phyloP scores from a whole-genome alignment of 2,329 filamentous ascomycete species.

The Paradendryphiella salina region DNA sequence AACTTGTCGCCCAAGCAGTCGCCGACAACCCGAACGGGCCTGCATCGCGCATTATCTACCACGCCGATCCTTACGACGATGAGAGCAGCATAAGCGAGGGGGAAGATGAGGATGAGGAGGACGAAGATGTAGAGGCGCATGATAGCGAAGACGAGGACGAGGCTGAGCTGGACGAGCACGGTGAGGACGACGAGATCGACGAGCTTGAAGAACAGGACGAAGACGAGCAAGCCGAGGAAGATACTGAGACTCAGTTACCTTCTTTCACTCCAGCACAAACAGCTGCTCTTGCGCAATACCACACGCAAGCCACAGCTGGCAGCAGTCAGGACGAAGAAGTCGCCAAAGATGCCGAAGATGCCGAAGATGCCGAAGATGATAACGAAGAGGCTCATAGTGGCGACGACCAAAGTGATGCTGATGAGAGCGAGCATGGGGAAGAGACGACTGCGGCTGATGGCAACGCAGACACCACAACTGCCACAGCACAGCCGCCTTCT shows the following conservation, averaged over 20 bases:
- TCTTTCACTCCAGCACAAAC: too few species aligned
- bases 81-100: constrained; percentile 9
- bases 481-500: constrained; percentile 5
- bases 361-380: background rate
- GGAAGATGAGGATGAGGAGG: constrained; percentile 10
- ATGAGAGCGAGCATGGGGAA: constrained; percentile 4
- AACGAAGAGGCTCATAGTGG: background rate
- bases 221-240: background rate
- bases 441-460: constrained; percentile 7
- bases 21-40: constrained; percentile 16
- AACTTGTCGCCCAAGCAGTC: constrained; percentile 17
- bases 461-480: constrained; percentile 2
- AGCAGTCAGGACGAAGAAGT: background rate
- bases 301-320: constrained; percentile 1
- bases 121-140: constrained; percentile 6
- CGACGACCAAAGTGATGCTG: background rate
- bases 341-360: background rate
- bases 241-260: background rate
- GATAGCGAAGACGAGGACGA: constrained; percentile 10
- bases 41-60: constrained; percentile 13
- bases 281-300: background rate
- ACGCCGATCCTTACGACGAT: constrained; percentile 13
- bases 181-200: background rate
- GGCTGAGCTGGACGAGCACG: constrained; percentile 4
- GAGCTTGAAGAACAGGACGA: background rate